Percentiles rank a stretch among this genome's conserved stretches.
phyloP scores from a whole-genome alignment of 2,329 filamentous ascomycete genomes.

The Cercospora sp. region DNA sequence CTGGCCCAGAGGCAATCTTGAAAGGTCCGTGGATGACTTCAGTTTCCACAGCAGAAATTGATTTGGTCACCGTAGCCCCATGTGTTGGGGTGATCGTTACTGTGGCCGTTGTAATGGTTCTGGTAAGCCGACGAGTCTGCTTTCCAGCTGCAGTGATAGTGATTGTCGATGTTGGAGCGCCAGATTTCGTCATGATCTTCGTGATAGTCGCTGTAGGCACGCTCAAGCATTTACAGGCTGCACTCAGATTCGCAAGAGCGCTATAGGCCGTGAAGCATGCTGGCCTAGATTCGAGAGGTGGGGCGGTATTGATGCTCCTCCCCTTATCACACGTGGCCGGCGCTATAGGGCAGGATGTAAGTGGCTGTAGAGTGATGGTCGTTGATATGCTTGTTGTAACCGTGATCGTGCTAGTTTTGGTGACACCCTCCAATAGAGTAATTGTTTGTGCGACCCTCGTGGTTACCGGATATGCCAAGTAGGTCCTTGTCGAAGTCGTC shows the following conservation, averaged over 20 bases:
- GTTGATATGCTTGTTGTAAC: conserved; percentile 6
- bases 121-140: conserved; percentile 3
- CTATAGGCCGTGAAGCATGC: conserved; percentile 1
- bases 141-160: neutral
- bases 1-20: conserved; percentile 1
- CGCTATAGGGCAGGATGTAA: neutral
- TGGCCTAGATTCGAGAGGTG: neutral
- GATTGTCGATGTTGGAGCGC: conserved; percentile 2
- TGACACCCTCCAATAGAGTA: neutral
- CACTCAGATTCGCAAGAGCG: neutral
- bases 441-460: conserved; percentile 1
- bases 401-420: neutral
- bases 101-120: conserved; percentile 5
- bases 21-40: conserved; percentile 2
- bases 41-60: neutral
- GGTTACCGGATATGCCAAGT: conserved; percentile 5
- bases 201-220: neutral
- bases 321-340: neutral
- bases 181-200: neutral
- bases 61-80: neutral
- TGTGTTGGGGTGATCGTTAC: neutral
- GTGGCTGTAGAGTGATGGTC: neutral
- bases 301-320: neutral
- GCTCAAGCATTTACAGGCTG: conserved; percentile 4
- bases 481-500: conserved; percentile 11